Percentiles rank a stretch among this genome's conserved stretches.
phyloP scores from a whole-genome alignment of 2,329 filamentous ascomycete species.

The Fusarium sp. region DNA sequence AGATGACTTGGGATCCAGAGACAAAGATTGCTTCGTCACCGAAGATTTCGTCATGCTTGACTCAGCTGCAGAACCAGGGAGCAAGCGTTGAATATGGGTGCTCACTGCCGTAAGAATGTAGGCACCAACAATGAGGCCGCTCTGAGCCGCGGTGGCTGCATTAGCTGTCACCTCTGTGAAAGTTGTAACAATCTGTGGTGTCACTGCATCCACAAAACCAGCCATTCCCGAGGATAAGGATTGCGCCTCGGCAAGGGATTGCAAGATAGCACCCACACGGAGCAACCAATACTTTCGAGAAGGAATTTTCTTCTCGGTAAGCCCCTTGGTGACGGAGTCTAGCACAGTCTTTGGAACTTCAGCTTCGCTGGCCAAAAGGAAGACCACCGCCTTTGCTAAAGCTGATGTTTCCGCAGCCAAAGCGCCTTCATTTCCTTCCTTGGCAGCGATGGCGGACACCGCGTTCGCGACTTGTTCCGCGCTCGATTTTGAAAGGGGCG shows the following conservation, averaged over 20 bases:
- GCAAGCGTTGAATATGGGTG: constrained; percentile 65
- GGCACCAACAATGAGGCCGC: constrained; percentile 82
- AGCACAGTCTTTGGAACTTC: constrained; percentile 75
- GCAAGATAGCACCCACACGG: constrained; percentile 78
- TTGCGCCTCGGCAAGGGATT: constrained; percentile 62
- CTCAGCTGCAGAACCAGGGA: constrained; percentile 65
- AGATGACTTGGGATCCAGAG: constrained; percentile 83
- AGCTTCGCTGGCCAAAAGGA: constrained; percentile 70
- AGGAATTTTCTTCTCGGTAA: constrained; percentile 85
- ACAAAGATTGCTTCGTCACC: constrained; percentile 74
- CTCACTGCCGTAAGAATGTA: constrained; percentile 79
- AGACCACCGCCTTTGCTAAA: constrained; percentile 74
- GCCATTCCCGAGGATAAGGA: constrained; percentile 60
- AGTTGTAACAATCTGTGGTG: constrained; percentile 72
- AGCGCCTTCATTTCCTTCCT: constrained; percentile 91
- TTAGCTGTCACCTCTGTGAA: constrained; percentile 86
- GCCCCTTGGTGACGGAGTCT: constrained; percentile 83
- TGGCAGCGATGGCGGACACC: constrained; percentile 77
- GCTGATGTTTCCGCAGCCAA: constrained; percentile 80
- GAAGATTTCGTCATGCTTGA: constrained; percentile 68
- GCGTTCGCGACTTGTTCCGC: constrained; percentile 76
- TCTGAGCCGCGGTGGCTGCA: constrained; percentile 82
- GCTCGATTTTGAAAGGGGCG: constrained; percentile 71
- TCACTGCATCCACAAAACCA: constrained; percentile 66
- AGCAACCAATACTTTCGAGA: constrained; percentile 86